A percentile compares a stretch with the other conserved stretches of the same genome.
phyloP scores from a whole-genome alignment of 495 filamentous ascomycete genomes.

The Penicillium cosmopolitanum region DNA sequence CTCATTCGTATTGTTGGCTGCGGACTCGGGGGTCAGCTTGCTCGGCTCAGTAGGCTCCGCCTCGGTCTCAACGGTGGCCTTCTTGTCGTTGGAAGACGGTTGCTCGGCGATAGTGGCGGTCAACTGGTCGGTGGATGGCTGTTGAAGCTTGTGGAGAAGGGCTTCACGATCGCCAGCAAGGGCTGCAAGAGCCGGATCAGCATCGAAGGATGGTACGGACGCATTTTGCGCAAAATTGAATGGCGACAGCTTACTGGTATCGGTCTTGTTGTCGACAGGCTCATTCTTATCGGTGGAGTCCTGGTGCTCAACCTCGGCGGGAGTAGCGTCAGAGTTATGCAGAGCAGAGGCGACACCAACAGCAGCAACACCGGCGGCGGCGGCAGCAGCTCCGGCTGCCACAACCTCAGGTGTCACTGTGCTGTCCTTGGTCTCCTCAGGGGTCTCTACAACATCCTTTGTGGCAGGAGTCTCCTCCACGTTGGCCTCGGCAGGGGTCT shows the following conservation, averaged over 20 bases:
- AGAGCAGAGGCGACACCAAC: conserved; percentile 25
- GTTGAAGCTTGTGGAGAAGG: conserved; percentile 37
- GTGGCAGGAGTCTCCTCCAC: neutral
- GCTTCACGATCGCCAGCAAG: conserved; percentile 45
- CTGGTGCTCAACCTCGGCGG: conserved; percentile 17
- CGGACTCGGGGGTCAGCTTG: conserved; percentile 15
- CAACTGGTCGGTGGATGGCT: conserved; percentile 39
- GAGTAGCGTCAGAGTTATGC: conserved; percentile 21
- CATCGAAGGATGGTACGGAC: conserved; percentile 34
- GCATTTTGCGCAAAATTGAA: conserved; percentile 19
- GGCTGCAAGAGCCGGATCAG: conserved; percentile 44
- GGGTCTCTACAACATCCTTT: conserved; percentile 15
- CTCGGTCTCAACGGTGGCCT: conserved; percentile 18
- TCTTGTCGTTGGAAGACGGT: conserved; percentile 20
- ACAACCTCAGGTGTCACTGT: conserved; percentile 28
- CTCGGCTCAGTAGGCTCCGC: conserved; percentile 24
- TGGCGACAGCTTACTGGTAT: conserved; percentile 31
- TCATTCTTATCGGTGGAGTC: conserved; percentile 19
- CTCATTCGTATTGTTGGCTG: conserved; percentile 31
- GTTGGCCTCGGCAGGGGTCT: neutral
- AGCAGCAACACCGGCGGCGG: conserved; percentile 26
- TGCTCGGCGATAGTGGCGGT: conserved; percentile 18
- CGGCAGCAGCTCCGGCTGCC: conserved; percentile 33
- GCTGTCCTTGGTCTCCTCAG: conserved; percentile 28
- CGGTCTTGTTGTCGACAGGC: conserved; percentile 4